Conservation (phyloP, 2,329 filamentous ascomycete genomes). For the Aspergillus unguis region DNA sequence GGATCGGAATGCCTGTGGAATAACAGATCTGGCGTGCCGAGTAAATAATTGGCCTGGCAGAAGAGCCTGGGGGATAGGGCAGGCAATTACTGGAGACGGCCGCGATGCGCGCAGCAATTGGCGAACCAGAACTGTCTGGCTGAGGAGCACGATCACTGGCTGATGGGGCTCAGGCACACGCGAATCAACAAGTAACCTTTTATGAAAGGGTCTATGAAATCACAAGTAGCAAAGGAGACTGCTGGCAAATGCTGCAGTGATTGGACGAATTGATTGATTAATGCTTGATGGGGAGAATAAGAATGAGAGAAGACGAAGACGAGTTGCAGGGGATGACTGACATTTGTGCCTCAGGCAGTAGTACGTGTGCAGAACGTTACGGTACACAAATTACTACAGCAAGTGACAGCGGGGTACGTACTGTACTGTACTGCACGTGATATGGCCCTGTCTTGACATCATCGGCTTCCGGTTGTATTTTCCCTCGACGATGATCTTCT, state of each 20-base stretch:
- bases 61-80: slow-evolving; percentile 17
- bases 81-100: slow-evolving; percentile 26
- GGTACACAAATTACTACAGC: background rate
- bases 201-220: slow-evolving; percentile 4
- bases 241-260: slow-evolving; percentile 8
- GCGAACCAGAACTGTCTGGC: slow-evolving; percentile 36
- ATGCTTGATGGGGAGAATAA: slow-evolving; percentile 7
- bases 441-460: no score
- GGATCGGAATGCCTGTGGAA: slow-evolving; percentile 15
- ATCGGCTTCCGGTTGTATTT: no score
- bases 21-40: slow-evolving; percentile 13
- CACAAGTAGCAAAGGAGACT: background rate
- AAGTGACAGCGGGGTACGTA: no score
- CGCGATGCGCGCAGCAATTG: slow-evolving; percentile 33
- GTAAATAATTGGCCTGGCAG: slow-evolving; percentile 13
- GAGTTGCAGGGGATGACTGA: slow-evolving; percentile 5
- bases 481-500: no score
- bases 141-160: slow-evolving; percentile 23
- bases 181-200: slow-evolving; percentile 17
- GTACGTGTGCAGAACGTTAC: slow-evolving; percentile 11
- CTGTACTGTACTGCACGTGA: no score
- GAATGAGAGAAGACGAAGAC: slow-evolving; percentile 6
- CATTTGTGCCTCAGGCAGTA: slow-evolving; percentile 2
- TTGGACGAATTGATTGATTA: slow-evolving; percentile 12
- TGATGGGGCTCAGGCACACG: slow-evolving; percentile 14